Conservation (phyloP, 257 asterid genomes). For the Primulina eburnea region DNA sequence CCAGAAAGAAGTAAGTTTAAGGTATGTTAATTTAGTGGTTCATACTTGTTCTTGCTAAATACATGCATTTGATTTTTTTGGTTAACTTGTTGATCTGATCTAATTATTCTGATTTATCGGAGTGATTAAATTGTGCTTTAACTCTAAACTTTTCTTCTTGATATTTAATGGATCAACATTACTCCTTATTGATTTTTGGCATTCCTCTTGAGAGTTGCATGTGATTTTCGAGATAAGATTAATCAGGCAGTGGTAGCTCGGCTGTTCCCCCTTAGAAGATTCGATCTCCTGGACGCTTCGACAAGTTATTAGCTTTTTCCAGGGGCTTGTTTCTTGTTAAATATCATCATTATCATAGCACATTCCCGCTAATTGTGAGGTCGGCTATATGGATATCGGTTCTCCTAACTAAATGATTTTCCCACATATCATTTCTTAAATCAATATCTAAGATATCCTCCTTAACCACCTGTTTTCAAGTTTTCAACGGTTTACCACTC, state of each 20-base stretch:
- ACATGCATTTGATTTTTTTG: not conserved
- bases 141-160: not conserved
- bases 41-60: conserved; percentile 5
- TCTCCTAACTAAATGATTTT: no score
- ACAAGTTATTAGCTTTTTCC: not conserved
- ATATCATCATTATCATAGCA: no score
- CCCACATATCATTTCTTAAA: no score
- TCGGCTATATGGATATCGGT: no score
- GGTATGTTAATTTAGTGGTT: conserved; percentile 38
- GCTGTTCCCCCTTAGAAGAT: not conserved
- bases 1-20: conserved; percentile 91
- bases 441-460: no score
- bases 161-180: not conserved
- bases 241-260: not conserved
- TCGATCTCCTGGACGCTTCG: not conserved
- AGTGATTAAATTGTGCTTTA: not conserved
- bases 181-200: not conserved
- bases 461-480: no score
- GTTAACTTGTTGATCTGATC: not conserved
- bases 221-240: not conserved
- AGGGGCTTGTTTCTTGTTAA: not conserved
- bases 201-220: not conserved
- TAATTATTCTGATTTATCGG: not conserved
- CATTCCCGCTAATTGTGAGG: no score
- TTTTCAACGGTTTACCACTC: no score